These are phyloP conservation scores for Diaporthe velutina DNA, from an alignment of 2,329 filamentous ascomycete genomes.

Conservation along the genomic window DNA sequence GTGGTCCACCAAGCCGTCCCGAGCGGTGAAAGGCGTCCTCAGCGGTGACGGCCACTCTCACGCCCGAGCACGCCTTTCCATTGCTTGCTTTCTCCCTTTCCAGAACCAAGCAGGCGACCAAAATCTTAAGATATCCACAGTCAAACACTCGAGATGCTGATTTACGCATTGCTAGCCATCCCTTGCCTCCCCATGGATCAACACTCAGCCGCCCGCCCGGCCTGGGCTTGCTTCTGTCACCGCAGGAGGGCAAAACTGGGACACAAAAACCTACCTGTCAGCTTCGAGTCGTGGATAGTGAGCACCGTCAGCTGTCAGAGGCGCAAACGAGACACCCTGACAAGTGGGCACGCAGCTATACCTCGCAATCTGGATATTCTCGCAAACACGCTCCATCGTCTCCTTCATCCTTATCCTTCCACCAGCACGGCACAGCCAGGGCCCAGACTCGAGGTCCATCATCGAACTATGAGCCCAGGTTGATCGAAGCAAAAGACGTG, in stretches of 20 bases:
- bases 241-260: background rate
- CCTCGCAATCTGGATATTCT: background rate
- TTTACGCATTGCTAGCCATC: background rate
- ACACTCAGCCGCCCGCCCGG: background rate
- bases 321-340: background rate
- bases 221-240: background rate
- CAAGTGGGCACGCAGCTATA: background rate
- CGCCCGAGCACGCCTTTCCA: background rate
- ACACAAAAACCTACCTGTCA: background rate
- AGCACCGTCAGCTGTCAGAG: too few species aligned
- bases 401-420: too few species aligned
- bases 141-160: background rate
- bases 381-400: too few species aligned
- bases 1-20: background rate
- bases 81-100: background rate
- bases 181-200: conserved; percentile 14
- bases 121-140: background rate
- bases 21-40: too few species aligned
- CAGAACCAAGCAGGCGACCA: background rate
- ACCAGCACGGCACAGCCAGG: background rate
- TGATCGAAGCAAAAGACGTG: background rate
- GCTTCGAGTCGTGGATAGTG: background rate
- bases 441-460: too few species aligned
- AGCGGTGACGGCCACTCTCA: background rate
- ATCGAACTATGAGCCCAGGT: background rate